phyloP scores from a whole-genome alignment of 1,139 yeast genomes.

The Wickerhamomyces sp. region DNA sequence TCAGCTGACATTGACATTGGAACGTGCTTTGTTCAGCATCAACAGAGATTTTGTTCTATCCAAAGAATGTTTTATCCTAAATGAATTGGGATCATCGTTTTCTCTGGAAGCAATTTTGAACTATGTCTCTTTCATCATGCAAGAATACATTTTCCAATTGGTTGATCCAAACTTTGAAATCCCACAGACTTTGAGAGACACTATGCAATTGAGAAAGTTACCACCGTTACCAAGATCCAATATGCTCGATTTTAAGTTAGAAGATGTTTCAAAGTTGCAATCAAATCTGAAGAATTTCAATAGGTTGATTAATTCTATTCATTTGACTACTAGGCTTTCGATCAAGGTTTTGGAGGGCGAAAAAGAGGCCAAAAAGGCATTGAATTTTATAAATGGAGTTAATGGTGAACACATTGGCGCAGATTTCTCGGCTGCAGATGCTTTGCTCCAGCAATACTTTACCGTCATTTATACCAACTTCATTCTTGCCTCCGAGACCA shows the following conservation, averaged over 20 bases:
- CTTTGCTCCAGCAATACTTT: constrained; percentile 27
- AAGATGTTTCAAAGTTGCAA: constrained; percentile 7
- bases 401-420: constrained; percentile 11
- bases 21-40: constrained; percentile 11
- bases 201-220: constrained; percentile 12
- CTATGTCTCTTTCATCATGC: constrained; percentile 13
- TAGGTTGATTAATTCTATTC: constrained; percentile 10
- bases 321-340: constrained; percentile 8
- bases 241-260: constrained; percentile 13
- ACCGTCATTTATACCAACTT: constrained; percentile 28
- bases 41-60: constrained; percentile 11
- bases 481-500: constrained; percentile 26
- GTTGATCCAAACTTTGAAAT: constrained; percentile 12
- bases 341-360: constrained; percentile 7
- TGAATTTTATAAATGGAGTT: constrained; percentile 7
- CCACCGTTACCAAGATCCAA: constrained; percentile 23
- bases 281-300: constrained; percentile 13
- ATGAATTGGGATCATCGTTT: constrained; percentile 22
- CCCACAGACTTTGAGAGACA: constrained; percentile 7
- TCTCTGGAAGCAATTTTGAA: constrained; percentile 22
- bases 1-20: constrained; percentile 12
- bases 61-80: constrained; percentile 9
- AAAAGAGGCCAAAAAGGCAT: neutral
- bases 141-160: constrained; percentile 8
- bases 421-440: constrained; percentile 26